A percentile compares a stretch with the other conserved stretches of the same genome.
These are phyloP conservation scores for Globomyces sp. DNA, from an alignment of 371 early-diverging fungal genomes.

Conservation along the genomic window DNA sequence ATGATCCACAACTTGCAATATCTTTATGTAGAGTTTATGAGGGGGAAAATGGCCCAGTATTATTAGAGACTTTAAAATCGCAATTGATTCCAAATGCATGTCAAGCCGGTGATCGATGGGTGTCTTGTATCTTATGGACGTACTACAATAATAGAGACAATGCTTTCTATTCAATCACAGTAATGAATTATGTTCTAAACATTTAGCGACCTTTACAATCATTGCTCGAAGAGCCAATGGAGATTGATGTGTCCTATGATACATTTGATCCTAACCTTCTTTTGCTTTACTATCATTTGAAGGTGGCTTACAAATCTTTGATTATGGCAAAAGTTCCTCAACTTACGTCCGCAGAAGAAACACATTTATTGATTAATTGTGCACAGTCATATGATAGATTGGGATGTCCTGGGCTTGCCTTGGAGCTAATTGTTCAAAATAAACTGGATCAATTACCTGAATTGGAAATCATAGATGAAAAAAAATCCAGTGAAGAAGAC, in stretches of 20 bases:
- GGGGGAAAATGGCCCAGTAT: conserved; percentile 66
- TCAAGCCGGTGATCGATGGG: conserved; percentile 70
- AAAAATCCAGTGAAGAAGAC: neutral
- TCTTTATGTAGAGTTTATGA: conserved; percentile 85
- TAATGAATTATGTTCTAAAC: neutral
- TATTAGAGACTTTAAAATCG: conserved; percentile 55
- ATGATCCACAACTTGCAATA: conserved; percentile 89
- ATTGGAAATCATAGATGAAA: conserved; percentile 20
- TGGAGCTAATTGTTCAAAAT: conserved; percentile 53
- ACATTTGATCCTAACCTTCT: conserved; percentile 70
- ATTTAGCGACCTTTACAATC: conserved; percentile 22
- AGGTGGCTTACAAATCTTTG: conserved; percentile 41
- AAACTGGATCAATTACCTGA: conserved; percentile 32
- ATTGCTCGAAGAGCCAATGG: conserved; percentile 6
- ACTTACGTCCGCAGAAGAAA: conserved; percentile 23
- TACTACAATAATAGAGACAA: conserved; percentile 62
- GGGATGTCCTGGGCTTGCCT: conserved; percentile 72
- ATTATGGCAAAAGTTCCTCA: conserved; percentile 25
- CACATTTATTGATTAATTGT: conserved; percentile 42
- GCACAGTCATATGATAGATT: conserved; percentile 68
- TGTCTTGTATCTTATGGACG: conserved; percentile 64
- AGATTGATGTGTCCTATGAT: conserved; percentile 15
- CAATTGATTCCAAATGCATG: conserved; percentile 52
- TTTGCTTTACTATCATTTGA: conserved; percentile 71
- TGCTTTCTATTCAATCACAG: conserved; percentile 47